phyloP scores from a whole-genome alignment of 2,329 filamentous ascomycete species.

The Colletotrichum sp. region DNA sequence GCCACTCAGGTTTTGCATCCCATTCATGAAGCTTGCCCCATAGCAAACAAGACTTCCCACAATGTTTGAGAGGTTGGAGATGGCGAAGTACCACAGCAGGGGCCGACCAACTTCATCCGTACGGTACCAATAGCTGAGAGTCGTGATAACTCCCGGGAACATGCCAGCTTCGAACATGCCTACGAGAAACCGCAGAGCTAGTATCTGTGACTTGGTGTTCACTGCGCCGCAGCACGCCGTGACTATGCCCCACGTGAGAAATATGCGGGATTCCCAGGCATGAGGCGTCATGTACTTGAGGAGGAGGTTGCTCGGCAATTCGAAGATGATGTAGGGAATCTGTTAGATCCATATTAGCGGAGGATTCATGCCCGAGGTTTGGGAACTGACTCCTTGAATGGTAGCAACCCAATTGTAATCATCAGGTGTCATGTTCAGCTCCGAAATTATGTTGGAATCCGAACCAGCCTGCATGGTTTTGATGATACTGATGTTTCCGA shows the following conservation, averaged over 20 bases:
- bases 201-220: slow-evolving; percentile 39
- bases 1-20: not conserved
- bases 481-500: slow-evolving; percentile 27
- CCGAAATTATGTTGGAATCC: not conserved
- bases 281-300: slow-evolving; percentile 37
- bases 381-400: not conserved
- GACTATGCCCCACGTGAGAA: slow-evolving; percentile 40
- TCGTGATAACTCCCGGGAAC: not conserved
- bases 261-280: slow-evolving; percentile 39
- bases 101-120: not conserved
- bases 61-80: not conserved
- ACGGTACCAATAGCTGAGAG: not conserved
- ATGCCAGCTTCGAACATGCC: slow-evolving; percentile 25
- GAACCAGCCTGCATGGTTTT: not conserved
- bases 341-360: not conserved
- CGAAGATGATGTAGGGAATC: slow-evolving; percentile 44
- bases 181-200: slow-evolving; percentile 42
- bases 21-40: not conserved
- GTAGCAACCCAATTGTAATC: not conserved
- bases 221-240: slow-evolving; percentile 42
- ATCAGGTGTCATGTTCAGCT: not conserved
- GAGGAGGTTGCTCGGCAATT: slow-evolving; percentile 42
- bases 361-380: not conserved
- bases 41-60: not conserved
- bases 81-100: not conserved